Evolutionary conservation across 306 rosid species (phyloP).

Genomic region (Quercus robur): DNA sequence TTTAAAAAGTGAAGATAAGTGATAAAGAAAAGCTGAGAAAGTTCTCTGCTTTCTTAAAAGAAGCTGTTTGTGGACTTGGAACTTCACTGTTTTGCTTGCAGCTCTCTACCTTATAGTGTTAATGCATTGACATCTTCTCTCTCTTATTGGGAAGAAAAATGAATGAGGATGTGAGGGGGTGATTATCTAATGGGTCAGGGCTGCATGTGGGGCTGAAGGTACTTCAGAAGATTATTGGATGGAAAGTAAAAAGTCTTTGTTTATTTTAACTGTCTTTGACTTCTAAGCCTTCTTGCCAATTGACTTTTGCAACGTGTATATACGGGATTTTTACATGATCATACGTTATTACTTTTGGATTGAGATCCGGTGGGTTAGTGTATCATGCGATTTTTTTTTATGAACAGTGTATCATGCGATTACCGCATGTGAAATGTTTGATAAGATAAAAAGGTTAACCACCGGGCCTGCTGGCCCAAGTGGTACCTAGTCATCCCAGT

Average conservation of each 20-base stretch:
- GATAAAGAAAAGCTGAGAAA: slow-evolving; percentile 27
- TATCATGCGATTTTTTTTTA: no score
- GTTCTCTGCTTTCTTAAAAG: slow-evolving; percentile 31
- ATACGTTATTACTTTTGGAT: no score
- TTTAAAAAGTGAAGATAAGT: not conserved
- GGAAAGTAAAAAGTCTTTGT: not conserved
- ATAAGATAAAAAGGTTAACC: no score
- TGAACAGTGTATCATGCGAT: no score
- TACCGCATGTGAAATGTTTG: no score
- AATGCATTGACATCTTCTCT: slow-evolving; percentile 15
- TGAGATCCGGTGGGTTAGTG: no score
- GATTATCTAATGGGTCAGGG: slow-evolving; percentile 37
- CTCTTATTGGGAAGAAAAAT: slow-evolving; percentile 44
- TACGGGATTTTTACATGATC: no score
- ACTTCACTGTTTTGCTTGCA: slow-evolving; percentile 31
- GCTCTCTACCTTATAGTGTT: slow-evolving; percentile 21
- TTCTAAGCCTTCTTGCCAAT: not conserved
- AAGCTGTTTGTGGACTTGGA: slow-evolving; percentile 24
- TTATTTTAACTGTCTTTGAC: not conserved
- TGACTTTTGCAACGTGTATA: not conserved
- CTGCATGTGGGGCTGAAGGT: not conserved
- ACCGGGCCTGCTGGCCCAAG: no score
- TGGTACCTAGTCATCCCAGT: no score
- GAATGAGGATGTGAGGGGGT: slow-evolving; percentile 23
- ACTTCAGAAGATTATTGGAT: slow-evolving; percentile 26